A percentile compares a stretch with the other conserved stretches of the same genome.
Evolutionary conservation across 805 yeast genomes (phyloP).

Genomic region (Metschnikowia santaceciliae): DNA sequence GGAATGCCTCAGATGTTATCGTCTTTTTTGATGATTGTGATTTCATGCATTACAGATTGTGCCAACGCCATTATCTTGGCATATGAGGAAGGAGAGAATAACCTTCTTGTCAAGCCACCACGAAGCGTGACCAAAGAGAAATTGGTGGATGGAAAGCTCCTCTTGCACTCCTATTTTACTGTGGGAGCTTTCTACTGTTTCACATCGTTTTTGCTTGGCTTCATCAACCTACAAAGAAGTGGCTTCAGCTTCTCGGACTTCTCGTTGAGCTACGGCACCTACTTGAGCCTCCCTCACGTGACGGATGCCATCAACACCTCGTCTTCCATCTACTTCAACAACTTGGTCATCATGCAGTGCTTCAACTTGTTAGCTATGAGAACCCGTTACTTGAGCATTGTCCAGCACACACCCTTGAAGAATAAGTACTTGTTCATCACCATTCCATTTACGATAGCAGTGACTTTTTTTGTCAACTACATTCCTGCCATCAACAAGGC

Average conservation of each 20-base stretch:
- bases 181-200: slow-evolving; percentile 41
- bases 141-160: slow-evolving; percentile 36
- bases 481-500: slow-evolving; percentile 35
- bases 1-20: slow-evolving; percentile 49
- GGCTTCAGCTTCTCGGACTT: slow-evolving; percentile 35
- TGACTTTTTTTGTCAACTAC: slow-evolving; percentile 42
- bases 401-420: slow-evolving; percentile 38
- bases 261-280: slow-evolving; percentile 33
- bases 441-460: slow-evolving; percentile 31
- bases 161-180: slow-evolving; percentile 40
- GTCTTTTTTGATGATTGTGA: slow-evolving; percentile 49
- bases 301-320: slow-evolving; percentile 25
- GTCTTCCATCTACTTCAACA: slow-evolving; percentile 44
- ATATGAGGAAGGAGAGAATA: slow-evolving; percentile 42
- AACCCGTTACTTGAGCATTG: slow-evolving; percentile 38
- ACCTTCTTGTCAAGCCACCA: slow-evolving; percentile 40
- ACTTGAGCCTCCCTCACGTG: slow-evolving; percentile 21
- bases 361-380: slow-evolving; percentile 43
- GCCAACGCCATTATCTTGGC: slow-evolving; percentile 42
- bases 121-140: slow-evolving; percentile 40
- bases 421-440: slow-evolving; percentile 33
- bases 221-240: slow-evolving; percentile 32
- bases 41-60: slow-evolving; percentile 47
- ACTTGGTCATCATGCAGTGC: slow-evolving; percentile 45
- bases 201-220: slow-evolving; percentile 38